phyloP scores from a whole-genome alignment of 345 rosid species.

The Isatis tinctoria region DNA sequence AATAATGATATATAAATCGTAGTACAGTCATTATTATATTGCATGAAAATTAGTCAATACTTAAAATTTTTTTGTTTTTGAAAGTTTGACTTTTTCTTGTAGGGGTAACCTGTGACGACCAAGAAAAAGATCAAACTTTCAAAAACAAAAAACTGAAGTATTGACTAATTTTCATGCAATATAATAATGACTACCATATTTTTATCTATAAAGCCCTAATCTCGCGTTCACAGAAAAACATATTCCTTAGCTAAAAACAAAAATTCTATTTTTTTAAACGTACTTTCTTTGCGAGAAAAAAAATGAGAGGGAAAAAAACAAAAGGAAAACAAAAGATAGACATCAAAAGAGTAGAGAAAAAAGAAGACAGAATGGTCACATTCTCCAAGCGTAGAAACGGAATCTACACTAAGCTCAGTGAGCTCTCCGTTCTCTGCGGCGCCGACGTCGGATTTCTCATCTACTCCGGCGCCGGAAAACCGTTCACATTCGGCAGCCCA shows the following conservation, averaged over 20 bases:
- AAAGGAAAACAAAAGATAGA: constrained; percentile 24
- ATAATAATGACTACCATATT: not conserved
- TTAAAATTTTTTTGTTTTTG: too few relatives aligned
- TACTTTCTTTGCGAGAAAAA: not conserved
- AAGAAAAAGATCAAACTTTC: too few relatives aligned
- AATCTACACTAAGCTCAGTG: constrained; percentile 11
- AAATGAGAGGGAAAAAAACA: constrained; percentile 15
- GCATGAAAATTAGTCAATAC: too few relatives aligned
- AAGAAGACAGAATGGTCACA: not conserved
- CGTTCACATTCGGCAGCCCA: constrained; percentile 12
- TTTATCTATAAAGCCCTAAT: not conserved
- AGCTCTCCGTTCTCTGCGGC: constrained; percentile 21
- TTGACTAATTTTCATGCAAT: constrained; percentile 3
- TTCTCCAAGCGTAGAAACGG: constrained; percentile 19
- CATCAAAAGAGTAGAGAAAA: constrained; percentile 2
- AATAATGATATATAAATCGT: too few relatives aligned
- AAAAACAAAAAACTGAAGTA: not conserved
- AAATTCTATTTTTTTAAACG: too few relatives aligned
- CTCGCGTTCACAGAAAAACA: not conserved
- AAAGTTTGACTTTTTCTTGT: too few relatives aligned
- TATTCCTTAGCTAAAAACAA: not conserved
- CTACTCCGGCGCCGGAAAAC: constrained; percentile 1
- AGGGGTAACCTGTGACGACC: too few relatives aligned
- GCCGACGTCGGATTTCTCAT: constrained; percentile 5
- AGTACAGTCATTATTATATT: too few relatives aligned